Base-by-base conservation (phyloP, 768 basidiomycete species). In the Suillus clintonianus region DNA sequence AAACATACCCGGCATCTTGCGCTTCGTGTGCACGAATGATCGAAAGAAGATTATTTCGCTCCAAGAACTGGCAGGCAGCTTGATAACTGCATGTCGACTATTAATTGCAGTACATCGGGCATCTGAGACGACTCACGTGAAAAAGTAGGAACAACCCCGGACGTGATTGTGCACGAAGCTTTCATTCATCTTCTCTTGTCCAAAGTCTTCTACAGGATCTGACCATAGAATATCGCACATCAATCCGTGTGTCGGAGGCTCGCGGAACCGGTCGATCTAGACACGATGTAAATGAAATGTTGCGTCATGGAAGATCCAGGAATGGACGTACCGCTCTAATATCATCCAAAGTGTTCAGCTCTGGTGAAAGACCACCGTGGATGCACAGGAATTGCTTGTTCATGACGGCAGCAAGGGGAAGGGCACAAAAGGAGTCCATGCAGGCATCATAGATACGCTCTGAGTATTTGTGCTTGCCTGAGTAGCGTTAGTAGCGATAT, bases 171-270 rank as follows among this genome's bases (percentile, higher is more conserved):
- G 97, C 51, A 99, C 69, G 74, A 98, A 99, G 68, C 87, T 90
- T 39, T 98, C 97, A 17, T 82, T 85, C 37, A 85, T 94, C 79
- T 94, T 97, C 81, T 98, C 97, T 59, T 89, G 88, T 3, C 96
- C 97, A 73, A 98, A 99, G 73, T 98, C 95, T 74, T 99, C 97
- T 0, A 98, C 86, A 11, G 97, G 97, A 78, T 99, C 97, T 0
- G 97, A 90, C 97, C 97, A 99, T 15, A 99, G 82, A 63, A 99
- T 94, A 74, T 99, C 97, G 70, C 97, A 98, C 97, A 99, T 99
- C 64, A 99, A 80, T 4, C 97, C 97, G 61, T 93, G 89, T 0
- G 97, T 99, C 8, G 97, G 97, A 2, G 97, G 97, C 79, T 99
- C 97, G 47, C 96, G 88, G 88, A 98, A 99, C 39, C 97, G 92